Evolutionary conservation across 345 rosid genomes (phyloP), one percentile per base, ranked within the genome.

Genomic region (Anastatica hierochuntica): DNA sequence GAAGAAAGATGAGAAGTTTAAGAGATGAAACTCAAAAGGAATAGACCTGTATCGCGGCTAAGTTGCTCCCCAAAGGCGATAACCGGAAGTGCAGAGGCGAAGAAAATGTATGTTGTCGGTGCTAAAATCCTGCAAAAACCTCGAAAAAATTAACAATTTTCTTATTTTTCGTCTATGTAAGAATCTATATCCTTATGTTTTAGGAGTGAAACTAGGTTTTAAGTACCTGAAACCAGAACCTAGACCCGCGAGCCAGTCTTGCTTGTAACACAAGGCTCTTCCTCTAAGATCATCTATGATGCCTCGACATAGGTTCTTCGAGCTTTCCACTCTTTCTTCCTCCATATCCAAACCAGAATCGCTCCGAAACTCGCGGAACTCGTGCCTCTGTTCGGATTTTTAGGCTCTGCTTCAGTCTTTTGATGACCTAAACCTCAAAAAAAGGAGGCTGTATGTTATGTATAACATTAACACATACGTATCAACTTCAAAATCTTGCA

Each of bases 11-110:
- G 27, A 39, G 13, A 57, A 13, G 1, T 12, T 36, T 42, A 14
- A 16, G 30, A 29, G 23, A 18, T 16, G 17, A 26, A 45, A 4
- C 7, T 8, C 19, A n/a, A 43, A 34, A 18, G 24, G 34, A 7
- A 15, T 12, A 33, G 18, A 79, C 94, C 90, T 56, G 96, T 88
- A n/a, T 82, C 81, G 48, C 88, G 72, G 51, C 82, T 78, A 4
- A 88, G 75, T 53, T 84, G 96, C 65, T 88, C 94, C 1, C 96
- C 96, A 10, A 88, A 88, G 11, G 94, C 90, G 3, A 88, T 74
- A 26, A 88, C 96, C 6, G 90, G 96, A 58, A 88, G 77, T 3
- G 90, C 85, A 47, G 94, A 88, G 8, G 96, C 94, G 27, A 84
- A 88, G 68, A 79, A 84, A 6, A 80, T 88, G 52, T 84, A 88